Percentiles rank a stretch among this genome's conserved stretches.
These are phyloP conservation scores for Aphanomyces stellatus DNA, from an alignment of 352 stramenopile genomes.

Conservation along the genomic window DNA sequence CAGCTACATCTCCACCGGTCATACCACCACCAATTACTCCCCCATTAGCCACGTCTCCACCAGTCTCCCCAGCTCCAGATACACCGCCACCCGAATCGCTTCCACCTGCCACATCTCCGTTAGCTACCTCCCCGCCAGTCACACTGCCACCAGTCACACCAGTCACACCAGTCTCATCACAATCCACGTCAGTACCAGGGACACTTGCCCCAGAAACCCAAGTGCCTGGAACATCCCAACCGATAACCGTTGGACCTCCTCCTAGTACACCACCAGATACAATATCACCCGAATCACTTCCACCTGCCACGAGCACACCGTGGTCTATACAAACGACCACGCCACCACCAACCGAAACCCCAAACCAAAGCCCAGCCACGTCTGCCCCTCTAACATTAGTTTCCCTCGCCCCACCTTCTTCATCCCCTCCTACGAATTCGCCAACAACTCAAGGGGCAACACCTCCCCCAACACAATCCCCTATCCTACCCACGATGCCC, in stretches of 20 bases:
- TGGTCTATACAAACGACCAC: not conserved
- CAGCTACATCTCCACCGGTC: not conserved
- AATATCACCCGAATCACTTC: not conserved
- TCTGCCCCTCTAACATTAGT: not conserved
- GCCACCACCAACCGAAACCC: not conserved
- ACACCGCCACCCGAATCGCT: not conserved
- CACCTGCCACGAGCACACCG: not conserved
- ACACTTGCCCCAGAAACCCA: not conserved
- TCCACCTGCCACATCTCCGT: not conserved
- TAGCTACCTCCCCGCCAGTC: not conserved
- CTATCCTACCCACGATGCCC: not conserved
- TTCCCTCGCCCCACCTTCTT: not conserved
- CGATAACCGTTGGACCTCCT: too few species aligned
- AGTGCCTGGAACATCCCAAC: too few species aligned
- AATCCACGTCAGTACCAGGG: not conserved
- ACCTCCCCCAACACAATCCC: not conserved
- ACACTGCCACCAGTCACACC: not conserved
- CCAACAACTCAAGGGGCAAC: not conserved
- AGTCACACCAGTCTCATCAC: not conserved
- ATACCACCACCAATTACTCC: too few species aligned
- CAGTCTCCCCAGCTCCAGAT: not conserved
- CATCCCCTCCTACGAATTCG: not conserved
- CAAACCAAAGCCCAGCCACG: not conserved
- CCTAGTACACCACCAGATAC: too few species aligned
- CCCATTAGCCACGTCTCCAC: too few species aligned